Conservation (phyloP, 2,329 filamentous ascomycete species). For the Cryphonectria carpinicola region DNA sequence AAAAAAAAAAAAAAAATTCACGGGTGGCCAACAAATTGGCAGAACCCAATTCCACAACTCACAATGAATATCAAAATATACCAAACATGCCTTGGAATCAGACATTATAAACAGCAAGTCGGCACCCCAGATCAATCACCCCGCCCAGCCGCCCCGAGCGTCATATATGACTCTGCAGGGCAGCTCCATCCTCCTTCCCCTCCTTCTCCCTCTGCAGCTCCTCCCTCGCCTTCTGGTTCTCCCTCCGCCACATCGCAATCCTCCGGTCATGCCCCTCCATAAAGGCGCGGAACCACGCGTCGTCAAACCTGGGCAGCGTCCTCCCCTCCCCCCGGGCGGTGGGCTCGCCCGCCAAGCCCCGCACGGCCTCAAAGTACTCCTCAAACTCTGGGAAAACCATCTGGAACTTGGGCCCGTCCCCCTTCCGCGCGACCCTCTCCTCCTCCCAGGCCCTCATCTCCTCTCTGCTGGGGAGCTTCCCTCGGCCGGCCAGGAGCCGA, state of each 20-base stretch:
- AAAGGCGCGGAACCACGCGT: conserved; percentile 54
- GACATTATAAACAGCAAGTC: neutral
- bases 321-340: conserved; percentile 48
- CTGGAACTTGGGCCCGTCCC: conserved; percentile 61
- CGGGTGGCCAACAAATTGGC: too few relatives aligned
- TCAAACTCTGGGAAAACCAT: conserved; percentile 65
- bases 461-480: conserved; percentile 50
- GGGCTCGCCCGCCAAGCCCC: conserved; percentile 51
- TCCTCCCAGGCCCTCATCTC: conserved; percentile 61
- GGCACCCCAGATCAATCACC: neutral
- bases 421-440: conserved; percentile 55
- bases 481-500: conserved; percentile 59
- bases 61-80: neutral
- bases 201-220: conserved; percentile 18
- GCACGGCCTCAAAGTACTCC: conserved; percentile 64
- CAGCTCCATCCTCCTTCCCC: neutral
- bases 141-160: too few relatives aligned
- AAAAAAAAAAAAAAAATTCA: too few relatives aligned
- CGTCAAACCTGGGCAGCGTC: conserved; percentile 47
- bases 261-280: conserved; percentile 58
- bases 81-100: neutral
- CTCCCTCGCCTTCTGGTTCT: conserved; percentile 47
- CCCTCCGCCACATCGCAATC: conserved; percentile 60
- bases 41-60: neutral
- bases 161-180: conserved; percentile 1